Percentiles rank a stretch among this genome's conserved stretches.
Conservation (phyloP, 2,329 filamentous ascomycete species). For the Fusarium protoensiforme region DNA sequence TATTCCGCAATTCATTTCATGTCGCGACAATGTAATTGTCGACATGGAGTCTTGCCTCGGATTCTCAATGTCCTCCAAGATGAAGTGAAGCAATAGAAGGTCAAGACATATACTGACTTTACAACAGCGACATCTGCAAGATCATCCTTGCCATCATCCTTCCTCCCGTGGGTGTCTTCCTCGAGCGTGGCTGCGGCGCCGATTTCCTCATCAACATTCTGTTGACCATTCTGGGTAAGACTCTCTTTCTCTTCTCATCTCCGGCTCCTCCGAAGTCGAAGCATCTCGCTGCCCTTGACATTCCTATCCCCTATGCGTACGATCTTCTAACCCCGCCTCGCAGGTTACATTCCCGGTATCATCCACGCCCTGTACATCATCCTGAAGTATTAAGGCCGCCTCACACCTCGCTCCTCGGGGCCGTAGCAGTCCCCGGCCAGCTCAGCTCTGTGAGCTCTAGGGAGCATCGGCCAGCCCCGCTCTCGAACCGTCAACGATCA, state of each 20-base stretch:
- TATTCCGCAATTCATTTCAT: slow-evolving; percentile 22
- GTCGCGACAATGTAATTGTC: slow-evolving; percentile 4
- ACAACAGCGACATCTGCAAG: slow-evolving; percentile 67
- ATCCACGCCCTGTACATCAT: slow-evolving; percentile 96
- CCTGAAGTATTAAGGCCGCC: slow-evolving; percentile 77
- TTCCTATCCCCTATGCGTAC: not conserved
- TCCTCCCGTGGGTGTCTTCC: slow-evolving; percentile 91
- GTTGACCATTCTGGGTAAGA: slow-evolving; percentile 76
- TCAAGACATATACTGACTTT: slow-evolving; percentile 14
- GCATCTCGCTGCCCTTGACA: not conserved
- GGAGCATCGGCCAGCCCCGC: slow-evolving; percentile 19
- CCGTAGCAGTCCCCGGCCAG: slow-evolving; percentile 16
- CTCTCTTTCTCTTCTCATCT: slow-evolving; percentile 2
- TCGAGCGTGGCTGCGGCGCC: slow-evolving; percentile 88
- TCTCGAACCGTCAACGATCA: slow-evolving; percentile 18
- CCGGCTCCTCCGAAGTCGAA: slow-evolving; percentile 52
- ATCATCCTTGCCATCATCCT: slow-evolving; percentile 89
- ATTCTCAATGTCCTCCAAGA: not conserved
- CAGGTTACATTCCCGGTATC: slow-evolving; percentile 79
- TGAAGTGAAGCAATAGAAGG: not conserved
- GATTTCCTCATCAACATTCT: slow-evolving; percentile 94
- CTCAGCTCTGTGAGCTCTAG: slow-evolving; percentile 15
- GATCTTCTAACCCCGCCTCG: slow-evolving; percentile 22
- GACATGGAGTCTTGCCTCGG: not conserved
- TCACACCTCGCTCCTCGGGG: slow-evolving; percentile 21